phyloP scores from a whole-genome alignment of 108 stramenopile species.

The Skeletonema grethae region DNA sequence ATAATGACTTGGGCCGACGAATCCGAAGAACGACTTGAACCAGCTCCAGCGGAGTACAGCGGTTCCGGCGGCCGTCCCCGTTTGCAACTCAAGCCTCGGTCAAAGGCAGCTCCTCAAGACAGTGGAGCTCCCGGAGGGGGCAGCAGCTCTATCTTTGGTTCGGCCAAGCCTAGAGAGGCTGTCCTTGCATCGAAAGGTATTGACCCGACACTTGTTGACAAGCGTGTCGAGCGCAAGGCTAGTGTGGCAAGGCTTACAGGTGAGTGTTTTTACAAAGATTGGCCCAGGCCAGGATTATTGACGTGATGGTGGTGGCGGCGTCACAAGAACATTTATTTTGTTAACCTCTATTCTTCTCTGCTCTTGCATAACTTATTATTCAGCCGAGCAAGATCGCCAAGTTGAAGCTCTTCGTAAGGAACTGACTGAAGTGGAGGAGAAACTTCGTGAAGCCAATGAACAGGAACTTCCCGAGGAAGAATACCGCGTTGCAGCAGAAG shows the following conservation, averaged over 20 bases:
- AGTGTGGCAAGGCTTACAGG: constrained; percentile 43
- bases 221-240: constrained; percentile 52
- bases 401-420: constrained; percentile 51
- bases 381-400: constrained; percentile 54
- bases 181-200: constrained; percentile 59
- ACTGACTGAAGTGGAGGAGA: constrained; percentile 52
- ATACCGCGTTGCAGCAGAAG: constrained; percentile 42
- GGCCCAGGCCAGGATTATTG: neutral
- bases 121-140: neutral
- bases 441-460: constrained; percentile 61
- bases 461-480: constrained; percentile 63
- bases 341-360: neutral
- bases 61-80: constrained; percentile 39
- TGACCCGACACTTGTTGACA: constrained; percentile 49
- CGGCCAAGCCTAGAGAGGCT: constrained; percentile 56
- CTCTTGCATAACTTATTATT: neutral
- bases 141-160: constrained; percentile 45
- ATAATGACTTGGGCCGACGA: constrained; percentile 52
- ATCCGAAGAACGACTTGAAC: constrained; percentile 35
- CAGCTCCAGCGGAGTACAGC: constrained; percentile 7
- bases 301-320: neutral
- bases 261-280: constrained; percentile 14
- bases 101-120: constrained; percentile 4
- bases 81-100: constrained; percentile 46
- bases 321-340: neutral